These are phyloP conservation scores for Scleroderma citrinum DNA, from an alignment of 768 basidiomycete species.

Conservation along the genomic window DNA sequence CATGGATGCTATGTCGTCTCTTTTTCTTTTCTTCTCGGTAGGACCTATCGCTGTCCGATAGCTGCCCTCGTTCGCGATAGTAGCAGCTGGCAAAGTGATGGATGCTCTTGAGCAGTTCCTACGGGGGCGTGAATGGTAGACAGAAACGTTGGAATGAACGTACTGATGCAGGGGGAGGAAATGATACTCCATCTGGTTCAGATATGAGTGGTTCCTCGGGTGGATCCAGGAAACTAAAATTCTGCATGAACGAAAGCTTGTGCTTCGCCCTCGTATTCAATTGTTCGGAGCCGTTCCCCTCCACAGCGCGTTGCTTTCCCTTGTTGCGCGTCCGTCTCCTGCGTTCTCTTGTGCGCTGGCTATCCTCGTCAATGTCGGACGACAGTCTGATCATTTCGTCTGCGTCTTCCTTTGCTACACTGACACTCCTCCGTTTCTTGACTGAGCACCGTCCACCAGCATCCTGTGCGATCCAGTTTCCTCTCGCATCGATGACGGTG, in stretches of 20 bases:
- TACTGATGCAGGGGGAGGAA: conserved; percentile 48
- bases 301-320: conserved; percentile 20
- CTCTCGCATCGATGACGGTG: conserved; percentile 41
- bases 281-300: conserved; percentile 9
- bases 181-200: conserved; percentile 10
- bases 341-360: background rate
- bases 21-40: conserved; percentile 40
- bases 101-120: conserved; percentile 49
- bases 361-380: conserved; percentile 13
- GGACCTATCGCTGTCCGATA: conserved; percentile 44
- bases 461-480: conserved; percentile 63
- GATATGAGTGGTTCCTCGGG: conserved; percentile 10
- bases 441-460: conserved; percentile 49
- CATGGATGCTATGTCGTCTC: conserved; percentile 21
- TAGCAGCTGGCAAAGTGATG: conserved; percentile 49
- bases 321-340: background rate
- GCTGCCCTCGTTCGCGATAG: conserved; percentile 57
- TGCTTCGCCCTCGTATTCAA: conserved; percentile 29
- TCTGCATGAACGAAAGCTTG: conserved; percentile 40
- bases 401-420: conserved; percentile 15
- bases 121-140: conserved; percentile 16
- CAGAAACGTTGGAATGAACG: conserved; percentile 10
- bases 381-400: conserved; percentile 21
- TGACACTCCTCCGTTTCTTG: conserved; percentile 29
- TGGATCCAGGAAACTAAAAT: conserved; percentile 51